Evolutionary conservation across 352 stramenopile genomes (phyloP), one percentile per base, ranked within the genome.

Genomic region (Phytopythium sindhum): DNA sequence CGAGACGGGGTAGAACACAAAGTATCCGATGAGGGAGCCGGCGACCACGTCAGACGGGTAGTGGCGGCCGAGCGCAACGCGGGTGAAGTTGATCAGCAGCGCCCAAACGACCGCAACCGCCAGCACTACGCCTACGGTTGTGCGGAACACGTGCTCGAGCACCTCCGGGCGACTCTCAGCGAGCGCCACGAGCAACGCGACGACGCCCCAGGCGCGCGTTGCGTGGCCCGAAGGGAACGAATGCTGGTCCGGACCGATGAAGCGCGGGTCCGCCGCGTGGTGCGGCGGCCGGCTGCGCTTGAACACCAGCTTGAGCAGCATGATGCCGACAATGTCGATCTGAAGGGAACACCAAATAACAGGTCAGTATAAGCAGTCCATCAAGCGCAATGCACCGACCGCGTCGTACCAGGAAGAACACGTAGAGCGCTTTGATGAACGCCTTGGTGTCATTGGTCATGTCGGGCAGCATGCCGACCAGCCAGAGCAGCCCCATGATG

Each of bases 151-250:
- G 28, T 75, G 64, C 44, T 70, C 68, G 15, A 85, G 54, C 35
- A 86, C 65, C 57, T 54, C 62, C 23, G 81, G 77, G 51, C 89
- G 70, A 42, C 48, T 73, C 42, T 86, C 66, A 15, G 80, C 73
- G 26, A 93, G 66, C 61, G 84, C 81, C 48, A 90, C 47, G 55
- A 91, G 57, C 65, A 92, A 74, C 10, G 68, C 82, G 29, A 91
- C 70, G 63, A 95, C 77, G 55, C 81, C 83, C 72, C 84, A 90
- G 26, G 80, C 78, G 59, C 86, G 84, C 42, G 86, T 93, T 6
- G 84, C 86, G 68, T 95, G 86, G 45, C 86, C 86, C 4, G 86
- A 95, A 12, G 86, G 86, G 71, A 95, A 95, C 65, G 86, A 95
- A 64, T 93, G 86, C 72, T 95, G 79, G 69, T 95, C 86, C 0